phyloP scores from a whole-genome alignment of 805 yeast genomes.

The Saccharomycopsis lassenensis region DNA sequence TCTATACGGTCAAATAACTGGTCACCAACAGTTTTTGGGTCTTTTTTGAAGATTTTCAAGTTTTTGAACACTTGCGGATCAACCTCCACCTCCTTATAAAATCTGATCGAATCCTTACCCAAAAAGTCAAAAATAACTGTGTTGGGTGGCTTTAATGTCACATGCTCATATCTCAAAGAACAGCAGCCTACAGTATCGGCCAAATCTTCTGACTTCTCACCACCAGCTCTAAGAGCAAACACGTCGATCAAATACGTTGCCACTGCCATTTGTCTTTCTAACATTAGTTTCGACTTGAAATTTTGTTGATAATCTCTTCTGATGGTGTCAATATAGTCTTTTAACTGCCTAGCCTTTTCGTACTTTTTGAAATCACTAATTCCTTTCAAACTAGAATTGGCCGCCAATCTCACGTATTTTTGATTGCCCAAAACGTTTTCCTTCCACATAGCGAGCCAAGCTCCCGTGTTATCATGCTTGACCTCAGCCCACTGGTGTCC shows the following conservation, averaged over 20 bases:
- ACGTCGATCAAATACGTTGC: conserved; percentile 89
- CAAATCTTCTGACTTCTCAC: conserved; percentile 93
- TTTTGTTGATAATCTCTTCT: conserved; percentile 63
- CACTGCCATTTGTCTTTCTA: conserved; percentile 83
- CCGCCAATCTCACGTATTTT: conserved; percentile 87
- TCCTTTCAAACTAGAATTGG: conserved; percentile 84
- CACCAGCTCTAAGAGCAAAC: conserved; percentile 95
- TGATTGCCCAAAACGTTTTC: conserved; percentile 78
- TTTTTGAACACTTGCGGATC: conserved; percentile 88
- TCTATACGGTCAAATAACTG: conserved; percentile 84
- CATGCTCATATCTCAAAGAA: conserved; percentile 82
- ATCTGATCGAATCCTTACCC: conserved; percentile 92
- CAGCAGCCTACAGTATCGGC: conserved; percentile 99
- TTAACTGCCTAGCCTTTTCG: conserved; percentile 84
- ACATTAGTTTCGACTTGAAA: conserved; percentile 67
- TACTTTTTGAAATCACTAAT: conserved; percentile 84
- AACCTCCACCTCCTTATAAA: conserved; percentile 85
- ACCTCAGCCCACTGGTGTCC: conserved; percentile 91
- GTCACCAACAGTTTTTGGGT: conserved; percentile 87
- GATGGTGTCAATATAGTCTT: conserved; percentile 57
- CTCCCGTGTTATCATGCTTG: conserved; percentile 77
- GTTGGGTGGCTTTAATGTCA: conserved; percentile 75
- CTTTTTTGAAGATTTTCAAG: conserved; percentile 73
- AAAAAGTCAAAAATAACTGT: conserved; percentile 82
- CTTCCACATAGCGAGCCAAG: conserved; percentile 97